These are phyloP conservation scores for Neurospora sp. DNA, from an alignment of 495 filamentous ascomycete genomes.

Conservation along the genomic window DNA sequence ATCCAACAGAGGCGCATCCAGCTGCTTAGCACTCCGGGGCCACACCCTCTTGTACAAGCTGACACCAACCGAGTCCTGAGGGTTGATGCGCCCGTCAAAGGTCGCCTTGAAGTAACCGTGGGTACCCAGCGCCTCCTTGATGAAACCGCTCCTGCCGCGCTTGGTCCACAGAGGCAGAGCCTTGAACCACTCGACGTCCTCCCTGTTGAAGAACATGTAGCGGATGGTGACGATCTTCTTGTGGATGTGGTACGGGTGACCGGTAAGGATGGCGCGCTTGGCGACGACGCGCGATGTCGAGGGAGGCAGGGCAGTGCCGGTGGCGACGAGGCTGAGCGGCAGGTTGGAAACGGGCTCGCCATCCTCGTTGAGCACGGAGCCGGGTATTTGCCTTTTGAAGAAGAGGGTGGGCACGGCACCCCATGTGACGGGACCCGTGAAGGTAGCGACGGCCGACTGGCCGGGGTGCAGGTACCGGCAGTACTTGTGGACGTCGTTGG, in stretches of 20 bases:
- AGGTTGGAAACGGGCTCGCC: conserved; percentile 18
- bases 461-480: conserved; percentile 89
- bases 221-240: conserved; percentile 90
- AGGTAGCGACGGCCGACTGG: conserved; percentile 80
- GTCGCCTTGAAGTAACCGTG: conserved; percentile 99
- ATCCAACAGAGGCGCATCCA: conserved; percentile 32
- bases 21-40: conserved; percentile 56
- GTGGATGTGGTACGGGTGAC: conserved; percentile 97
- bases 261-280: conserved; percentile 88
- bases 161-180: conserved; percentile 90
- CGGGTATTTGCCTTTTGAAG: conserved; percentile 49
- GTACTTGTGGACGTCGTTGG: conserved; percentile 95
- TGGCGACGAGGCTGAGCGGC: conserved; percentile 62
- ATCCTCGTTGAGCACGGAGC: conserved; percentile 17
- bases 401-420: conserved; percentile 81
- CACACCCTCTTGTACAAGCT: conserved; percentile 91
- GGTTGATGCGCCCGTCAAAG: conserved; percentile 91
- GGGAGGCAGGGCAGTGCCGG: conserved; percentile 73
- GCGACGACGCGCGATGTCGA: conserved; percentile 75
- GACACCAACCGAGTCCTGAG: conserved; percentile 84
- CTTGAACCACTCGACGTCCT: conserved; percentile 95
- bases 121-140: conserved; percentile 90
- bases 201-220: conserved; percentile 98
- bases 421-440: conserved; percentile 86
- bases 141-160: conserved; percentile 73